Evolutionary conservation across 2,329 filamentous ascomycete genomes (phyloP), one percentile per base, ranked within the genome.

Genomic region (Hansfordia pulvinata): DNA sequence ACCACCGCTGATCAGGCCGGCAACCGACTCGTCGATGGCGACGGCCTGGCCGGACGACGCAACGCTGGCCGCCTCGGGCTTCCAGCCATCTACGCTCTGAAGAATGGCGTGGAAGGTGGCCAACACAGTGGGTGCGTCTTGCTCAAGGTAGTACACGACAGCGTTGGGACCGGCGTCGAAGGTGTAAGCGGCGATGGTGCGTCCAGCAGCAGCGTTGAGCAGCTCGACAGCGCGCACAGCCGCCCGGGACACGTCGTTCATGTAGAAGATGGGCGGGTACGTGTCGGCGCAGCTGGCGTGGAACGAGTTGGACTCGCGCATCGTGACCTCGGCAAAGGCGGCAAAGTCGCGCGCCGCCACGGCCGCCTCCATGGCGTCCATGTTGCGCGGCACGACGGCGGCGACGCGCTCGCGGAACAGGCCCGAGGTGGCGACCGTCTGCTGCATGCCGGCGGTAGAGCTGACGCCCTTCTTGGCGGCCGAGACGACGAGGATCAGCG

Each of bases 151-250:
- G 63, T 98, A 98, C 26, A 98, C 74, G 26, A 98, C 92, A 20
- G 85, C 85, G 56, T 98, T 98, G 29, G 90, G 90, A 27, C 90
- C 90, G 0, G 90, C 90, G 48, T 98, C 90, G 45, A 96, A 98
- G 0, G 90, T 98, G 54, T 98, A 98, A 4, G 90, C 90, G 4
- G 83, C 85, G 11, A 96, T 68, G 0, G 70, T 76, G 56, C 74
- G 77, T 28, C 83, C 85, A 4, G 80, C 83, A 14, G 68, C 66
- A 28, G 65, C 64, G 48, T 98, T 98, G 58, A 96, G 82, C 40
- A 76, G 69, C 59, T 98, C 85, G 17, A 94, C 86, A 10, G 84
- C 75, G 27, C 83, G 69, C 33, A 98, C 83, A 5, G 88, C 85
- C 2, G 88, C 84, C 19, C 80, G 66, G 12, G 79, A 88, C 10